These are phyloP conservation scores for Incumbomyces delicatus DNA, from an alignment of 2,329 filamentous ascomycete species.

Conservation along the genomic window DNA sequence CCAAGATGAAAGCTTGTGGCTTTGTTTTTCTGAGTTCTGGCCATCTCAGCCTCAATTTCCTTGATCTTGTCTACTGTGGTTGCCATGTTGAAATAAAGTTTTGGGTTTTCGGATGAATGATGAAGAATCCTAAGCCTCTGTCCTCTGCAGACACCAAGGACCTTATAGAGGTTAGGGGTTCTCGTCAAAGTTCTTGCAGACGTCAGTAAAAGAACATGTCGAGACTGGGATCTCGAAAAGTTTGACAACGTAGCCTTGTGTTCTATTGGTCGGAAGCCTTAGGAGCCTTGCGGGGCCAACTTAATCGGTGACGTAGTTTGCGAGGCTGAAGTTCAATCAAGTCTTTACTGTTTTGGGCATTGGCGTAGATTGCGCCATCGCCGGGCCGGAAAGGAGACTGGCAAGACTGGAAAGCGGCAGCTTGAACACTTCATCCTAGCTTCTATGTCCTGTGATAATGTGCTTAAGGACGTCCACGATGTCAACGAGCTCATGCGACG, in stretches of 20 bases:
- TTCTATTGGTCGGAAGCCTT: too few species aligned
- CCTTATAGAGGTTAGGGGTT: too few species aligned
- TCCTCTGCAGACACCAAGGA: too few species aligned
- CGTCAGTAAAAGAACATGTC: too few species aligned
- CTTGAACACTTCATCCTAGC: too few species aligned
- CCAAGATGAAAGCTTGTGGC: conserved; percentile 84
- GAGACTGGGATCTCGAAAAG: too few species aligned
- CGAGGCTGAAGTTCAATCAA: background rate
- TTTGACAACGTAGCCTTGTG: too few species aligned
- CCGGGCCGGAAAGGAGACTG: background rate
- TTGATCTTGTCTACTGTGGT: conserved; percentile 99
- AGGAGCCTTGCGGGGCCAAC: too few species aligned
- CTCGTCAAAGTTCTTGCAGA: too few species aligned
- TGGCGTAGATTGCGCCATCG: conserved; percentile 3
- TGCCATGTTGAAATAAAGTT: conserved; percentile 57
- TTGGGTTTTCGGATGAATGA: too few species aligned
- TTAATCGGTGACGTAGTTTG: background rate
- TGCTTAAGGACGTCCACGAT: conserved; percentile 13
- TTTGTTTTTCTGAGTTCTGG: conserved; percentile 95
- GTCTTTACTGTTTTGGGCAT: background rate
- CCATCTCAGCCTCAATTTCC: conserved; percentile 96
- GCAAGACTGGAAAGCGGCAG: background rate
- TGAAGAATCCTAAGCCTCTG: too few species aligned
- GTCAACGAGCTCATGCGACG: background rate
- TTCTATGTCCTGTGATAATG: too few species aligned